Percentiles rank a stretch among this genome's conserved stretches.
These are phyloP conservation scores for Novymonas esmeraldas DNA, from an alignment of 208 protist genomes.

Conservation along the genomic window DNA sequence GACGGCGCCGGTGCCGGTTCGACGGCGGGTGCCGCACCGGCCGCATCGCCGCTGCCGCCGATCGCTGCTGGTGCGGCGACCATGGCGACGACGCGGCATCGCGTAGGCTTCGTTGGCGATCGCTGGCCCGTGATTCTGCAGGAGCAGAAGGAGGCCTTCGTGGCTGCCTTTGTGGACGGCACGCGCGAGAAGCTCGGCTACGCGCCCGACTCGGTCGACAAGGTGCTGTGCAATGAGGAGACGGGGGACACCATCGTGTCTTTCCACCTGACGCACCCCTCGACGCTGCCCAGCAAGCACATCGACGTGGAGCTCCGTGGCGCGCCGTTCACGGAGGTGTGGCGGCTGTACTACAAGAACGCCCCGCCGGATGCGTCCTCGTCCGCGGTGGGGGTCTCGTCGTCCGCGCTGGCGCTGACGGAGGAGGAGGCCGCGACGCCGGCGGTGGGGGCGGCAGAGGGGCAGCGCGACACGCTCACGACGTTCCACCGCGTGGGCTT, in stretches of 20 bases:
- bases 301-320: conserved; percentile 46
- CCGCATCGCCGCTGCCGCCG: background rate
- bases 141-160: conserved; percentile 32
- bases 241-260: conserved; percentile 68
- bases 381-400: too few species aligned
- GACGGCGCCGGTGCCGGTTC: background rate
- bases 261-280: conserved; percentile 49
- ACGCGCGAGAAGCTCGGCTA: conserved; percentile 34
- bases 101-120: conserved; percentile 72
- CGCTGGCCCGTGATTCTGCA: conserved; percentile 51
- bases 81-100: conserved; percentile 37
- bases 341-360: conserved; percentile 59
- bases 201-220: conserved; percentile 40
- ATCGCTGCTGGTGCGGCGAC: conserved; percentile 5
- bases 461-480: conserved; percentile 14
- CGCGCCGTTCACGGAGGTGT: conserved; percentile 59
- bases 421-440: too few species aligned
- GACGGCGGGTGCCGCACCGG: conserved; percentile 1
- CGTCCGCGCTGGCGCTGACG: background rate
- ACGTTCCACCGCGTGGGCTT: conserved; percentile 80
- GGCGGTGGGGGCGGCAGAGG: background rate
- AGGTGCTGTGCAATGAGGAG: conserved; percentile 45
- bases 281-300: conserved; percentile 37
- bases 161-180: conserved; percentile 48
- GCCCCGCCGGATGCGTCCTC: background rate